Percentiles rank a stretch among this genome's conserved stretches.
phyloP scores from a whole-genome alignment of 805 yeast species.

The Ogataea nonfermentans region DNA sequence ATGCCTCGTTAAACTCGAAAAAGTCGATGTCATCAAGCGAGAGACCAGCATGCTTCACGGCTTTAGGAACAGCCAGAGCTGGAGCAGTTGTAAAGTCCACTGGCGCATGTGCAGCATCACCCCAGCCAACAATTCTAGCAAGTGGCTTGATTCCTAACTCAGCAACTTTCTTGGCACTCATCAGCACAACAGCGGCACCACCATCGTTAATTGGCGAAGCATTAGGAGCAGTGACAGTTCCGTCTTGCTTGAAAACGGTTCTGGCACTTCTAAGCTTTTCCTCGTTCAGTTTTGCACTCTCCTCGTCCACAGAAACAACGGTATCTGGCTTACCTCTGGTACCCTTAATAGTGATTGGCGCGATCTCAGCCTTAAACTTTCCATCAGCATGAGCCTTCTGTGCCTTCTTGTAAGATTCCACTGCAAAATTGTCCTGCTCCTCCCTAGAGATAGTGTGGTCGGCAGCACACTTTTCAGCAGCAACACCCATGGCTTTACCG shows the following conservation, averaged over 20 bases:
- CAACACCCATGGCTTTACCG: constrained; percentile 89
- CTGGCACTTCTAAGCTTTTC: constrained; percentile 77
- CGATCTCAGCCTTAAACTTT: constrained; percentile 78
- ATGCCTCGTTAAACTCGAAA: constrained; percentile 97
- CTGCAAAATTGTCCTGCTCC: constrained; percentile 86
- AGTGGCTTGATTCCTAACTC: constrained; percentile 87
- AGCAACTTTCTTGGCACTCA: constrained; percentile 77
- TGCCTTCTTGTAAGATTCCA: constrained; percentile 82
- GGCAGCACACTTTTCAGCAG: constrained; percentile 94
- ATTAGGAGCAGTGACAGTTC: constrained; percentile 96
- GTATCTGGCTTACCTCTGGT: constrained; percentile 86
- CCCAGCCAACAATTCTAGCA: constrained; percentile 91
- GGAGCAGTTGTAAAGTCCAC: constrained; percentile 96
- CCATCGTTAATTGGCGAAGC: constrained; percentile 97
- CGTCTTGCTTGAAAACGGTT: constrained; percentile 93
- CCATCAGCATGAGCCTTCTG: constrained; percentile 76
- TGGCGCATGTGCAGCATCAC: constrained; percentile 96
- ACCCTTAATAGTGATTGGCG: constrained; percentile 88
- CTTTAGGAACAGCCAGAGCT: constrained; percentile 92
- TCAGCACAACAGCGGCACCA: constrained; percentile 91
- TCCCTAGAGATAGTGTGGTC: constrained; percentile 78
- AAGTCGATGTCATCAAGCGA: constrained; percentile 69
- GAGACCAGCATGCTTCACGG: constrained; percentile 80
- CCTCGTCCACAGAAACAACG: constrained; percentile 77
- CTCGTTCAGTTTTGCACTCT: constrained; percentile 73